Evolutionary conservation across 2,329 filamentous ascomycete species (phyloP).

Genomic region (Paracoccidioides lutzii): DNA sequence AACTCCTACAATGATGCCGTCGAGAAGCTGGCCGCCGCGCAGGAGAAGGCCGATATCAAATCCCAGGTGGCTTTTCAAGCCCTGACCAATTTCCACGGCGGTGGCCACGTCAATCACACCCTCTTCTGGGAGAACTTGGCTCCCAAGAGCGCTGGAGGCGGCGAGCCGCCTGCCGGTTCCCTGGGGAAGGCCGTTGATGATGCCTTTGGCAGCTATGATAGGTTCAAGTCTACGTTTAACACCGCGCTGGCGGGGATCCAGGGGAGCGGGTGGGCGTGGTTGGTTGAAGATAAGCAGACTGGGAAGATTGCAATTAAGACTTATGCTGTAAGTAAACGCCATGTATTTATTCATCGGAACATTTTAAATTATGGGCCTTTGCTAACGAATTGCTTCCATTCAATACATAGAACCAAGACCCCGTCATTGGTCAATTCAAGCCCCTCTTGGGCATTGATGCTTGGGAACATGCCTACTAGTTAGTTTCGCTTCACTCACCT

Average conservation of each 20-base stretch:
- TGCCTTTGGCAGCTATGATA: conserved; percentile 46
- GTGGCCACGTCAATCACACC: conserved; percentile 50
- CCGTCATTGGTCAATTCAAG: conserved; percentile 68
- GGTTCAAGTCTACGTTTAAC: conserved; percentile 52
- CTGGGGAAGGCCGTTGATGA: conserved; percentile 46
- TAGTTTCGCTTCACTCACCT: conserved; percentile 21
- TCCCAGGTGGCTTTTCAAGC: conserved; percentile 47
- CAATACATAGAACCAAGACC: conserved; percentile 59
- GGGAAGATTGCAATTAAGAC: conserved; percentile 46
- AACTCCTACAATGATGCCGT: conserved; percentile 72
- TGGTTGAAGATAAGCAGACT: conserved; percentile 50
- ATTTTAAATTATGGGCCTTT: no score
- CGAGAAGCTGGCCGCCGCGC: conserved; percentile 53
- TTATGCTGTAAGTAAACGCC: conserved; percentile 41
- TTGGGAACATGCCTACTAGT: conserved; percentile 93
- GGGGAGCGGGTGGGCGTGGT: conserved; percentile 52
- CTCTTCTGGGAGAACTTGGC: conserved; percentile 58
- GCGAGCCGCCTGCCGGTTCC: conserved; percentile 47
- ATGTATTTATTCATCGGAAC: background rate
- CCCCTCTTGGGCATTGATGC: conserved; percentile 84
- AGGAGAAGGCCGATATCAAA: conserved; percentile 41
- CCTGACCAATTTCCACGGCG: conserved; percentile 52
- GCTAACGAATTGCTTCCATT: background rate
- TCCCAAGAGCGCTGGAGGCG: conserved; percentile 48
- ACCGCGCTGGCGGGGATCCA: conserved; percentile 51